phyloP scores from a whole-genome alignment of 805 yeast genomes.

The Brettanomyces anomalus region DNA sequence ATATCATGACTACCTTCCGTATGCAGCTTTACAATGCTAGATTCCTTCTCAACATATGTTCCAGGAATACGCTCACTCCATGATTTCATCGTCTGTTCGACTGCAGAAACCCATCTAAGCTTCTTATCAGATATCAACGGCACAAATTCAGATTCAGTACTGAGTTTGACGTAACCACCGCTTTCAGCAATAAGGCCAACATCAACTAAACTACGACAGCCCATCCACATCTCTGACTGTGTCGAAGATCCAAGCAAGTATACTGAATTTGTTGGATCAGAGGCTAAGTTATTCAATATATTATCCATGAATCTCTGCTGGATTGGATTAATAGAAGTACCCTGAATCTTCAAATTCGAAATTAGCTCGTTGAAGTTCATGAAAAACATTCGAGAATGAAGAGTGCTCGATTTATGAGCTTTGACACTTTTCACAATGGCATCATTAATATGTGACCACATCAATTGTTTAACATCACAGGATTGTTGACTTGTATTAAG shows the following conservation, averaged over 20 bases:
- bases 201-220: slow-evolving; percentile 57
- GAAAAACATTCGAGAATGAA: slow-evolving; percentile 32
- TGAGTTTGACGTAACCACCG: slow-evolving; percentile 68
- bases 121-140: slow-evolving; percentile 48
- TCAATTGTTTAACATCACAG: slow-evolving; percentile 15
- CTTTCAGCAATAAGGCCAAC: slow-evolving; percentile 85
- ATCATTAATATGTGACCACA: slow-evolving; percentile 6
- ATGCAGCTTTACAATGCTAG: slow-evolving; percentile 68
- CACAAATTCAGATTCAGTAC: slow-evolving; percentile 47
- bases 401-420: slow-evolving; percentile 18
- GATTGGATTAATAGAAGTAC: slow-evolving; percentile 35
- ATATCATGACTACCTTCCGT: slow-evolving; percentile 59
- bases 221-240: slow-evolving; percentile 53
- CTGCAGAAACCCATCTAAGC: slow-evolving; percentile 51
- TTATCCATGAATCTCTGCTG: slow-evolving; percentile 53
- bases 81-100: slow-evolving; percentile 44
- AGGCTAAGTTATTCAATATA: slow-evolving; percentile 49
- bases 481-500: slow-evolving; percentile 20
- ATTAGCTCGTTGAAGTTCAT: slow-evolving; percentile 42
- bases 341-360: slow-evolving; percentile 23
- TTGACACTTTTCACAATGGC: background rate
- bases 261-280: slow-evolving; percentile 54
- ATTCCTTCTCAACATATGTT: slow-evolving; percentile 60
- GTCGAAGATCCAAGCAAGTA: slow-evolving; percentile 63
- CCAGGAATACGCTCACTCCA: slow-evolving; percentile 77